Percentiles rank a stretch among this genome's conserved stretches.
Conservation (phyloP, 2,329 filamentous ascomycete genomes). For the Paecilomyces formosus region DNA sequence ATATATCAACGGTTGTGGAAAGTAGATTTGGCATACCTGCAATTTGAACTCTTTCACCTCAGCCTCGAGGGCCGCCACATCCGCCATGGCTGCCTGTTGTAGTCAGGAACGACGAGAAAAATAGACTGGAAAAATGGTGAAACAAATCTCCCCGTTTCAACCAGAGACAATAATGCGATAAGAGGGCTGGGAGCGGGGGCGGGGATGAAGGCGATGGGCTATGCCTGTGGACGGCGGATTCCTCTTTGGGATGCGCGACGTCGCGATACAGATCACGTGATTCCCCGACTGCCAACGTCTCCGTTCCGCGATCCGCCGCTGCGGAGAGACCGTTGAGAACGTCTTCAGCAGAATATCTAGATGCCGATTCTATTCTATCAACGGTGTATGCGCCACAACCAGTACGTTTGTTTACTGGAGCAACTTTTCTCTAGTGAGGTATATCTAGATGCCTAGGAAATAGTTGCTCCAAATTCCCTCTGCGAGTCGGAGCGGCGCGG, state of each 20-base stretch:
- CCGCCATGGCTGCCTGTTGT: conserved; percentile 9
- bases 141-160: background rate
- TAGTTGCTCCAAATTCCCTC: background rate
- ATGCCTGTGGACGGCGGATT: background rate
- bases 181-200: background rate
- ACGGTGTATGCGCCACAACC: background rate
- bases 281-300: background rate
- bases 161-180: background rate
- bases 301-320: background rate
- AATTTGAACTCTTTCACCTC: conserved; percentile 54
- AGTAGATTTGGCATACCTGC: conserved; percentile 36
- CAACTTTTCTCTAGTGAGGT: too few relatives aligned
- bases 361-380: background rate
- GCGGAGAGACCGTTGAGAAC: background rate
- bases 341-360: too few relatives aligned
- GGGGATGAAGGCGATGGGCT: background rate
- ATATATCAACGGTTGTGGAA: background rate
- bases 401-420: too few relatives aligned
- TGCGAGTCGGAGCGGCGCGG: background rate
- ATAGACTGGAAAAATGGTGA: background rate
- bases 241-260: background rate
- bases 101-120: background rate
- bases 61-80: conserved; percentile 36
- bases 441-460: too few relatives aligned
- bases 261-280: background rate